These are phyloP conservation scores for Coemansia aciculifera DNA, from an alignment of 192 early-diverging fungal species.

Conservation along the genomic window DNA sequence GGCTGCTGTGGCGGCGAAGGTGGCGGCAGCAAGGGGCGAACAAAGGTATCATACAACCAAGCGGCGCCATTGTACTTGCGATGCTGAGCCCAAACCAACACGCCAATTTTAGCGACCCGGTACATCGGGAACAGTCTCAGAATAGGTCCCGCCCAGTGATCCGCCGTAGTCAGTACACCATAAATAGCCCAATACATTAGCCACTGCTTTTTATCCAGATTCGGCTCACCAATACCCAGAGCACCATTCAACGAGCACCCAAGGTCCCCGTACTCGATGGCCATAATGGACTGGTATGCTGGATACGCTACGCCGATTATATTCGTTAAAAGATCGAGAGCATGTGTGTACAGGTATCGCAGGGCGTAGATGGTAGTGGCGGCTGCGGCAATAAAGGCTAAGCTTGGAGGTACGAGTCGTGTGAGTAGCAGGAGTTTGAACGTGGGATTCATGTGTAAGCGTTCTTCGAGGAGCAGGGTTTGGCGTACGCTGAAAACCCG, in stretches of 20 bases:
- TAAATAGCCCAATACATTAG: conserved; percentile 55
- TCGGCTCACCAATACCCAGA: conserved; percentile 31
- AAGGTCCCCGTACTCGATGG: conserved; percentile 42
- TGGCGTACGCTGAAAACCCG: conserved; percentile 35
- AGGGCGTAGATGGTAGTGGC: conserved; percentile 38
- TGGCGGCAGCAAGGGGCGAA: conserved; percentile 47
- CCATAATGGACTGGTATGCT: conserved; percentile 54
- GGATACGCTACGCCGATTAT: conserved; percentile 50
- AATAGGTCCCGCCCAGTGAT: conserved; percentile 53
- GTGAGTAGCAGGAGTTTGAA: conserved; percentile 37
- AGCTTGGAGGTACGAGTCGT: conserved; percentile 35
- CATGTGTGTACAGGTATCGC: conserved; percentile 43
- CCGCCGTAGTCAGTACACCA: conserved; percentile 47
- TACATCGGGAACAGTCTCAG: conserved; percentile 52
- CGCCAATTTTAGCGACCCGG: conserved; percentile 42
- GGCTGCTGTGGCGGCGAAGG: conserved; percentile 1
- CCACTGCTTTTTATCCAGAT: conserved; percentile 52
- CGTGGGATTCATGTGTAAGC: conserved; percentile 46
- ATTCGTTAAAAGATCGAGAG: conserved; percentile 50
- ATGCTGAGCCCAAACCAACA: conserved; percentile 53
- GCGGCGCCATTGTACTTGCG: conserved; percentile 48
- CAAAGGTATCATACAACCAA: conserved; percentile 52
- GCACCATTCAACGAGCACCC: conserved; percentile 19
- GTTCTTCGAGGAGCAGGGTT: conserved; percentile 34
- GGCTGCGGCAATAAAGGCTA: conserved; percentile 44